These are phyloP conservation scores for Metschnikowia cubensis DNA, from an alignment of 805 yeast species.

Conservation along the genomic window DNA sequence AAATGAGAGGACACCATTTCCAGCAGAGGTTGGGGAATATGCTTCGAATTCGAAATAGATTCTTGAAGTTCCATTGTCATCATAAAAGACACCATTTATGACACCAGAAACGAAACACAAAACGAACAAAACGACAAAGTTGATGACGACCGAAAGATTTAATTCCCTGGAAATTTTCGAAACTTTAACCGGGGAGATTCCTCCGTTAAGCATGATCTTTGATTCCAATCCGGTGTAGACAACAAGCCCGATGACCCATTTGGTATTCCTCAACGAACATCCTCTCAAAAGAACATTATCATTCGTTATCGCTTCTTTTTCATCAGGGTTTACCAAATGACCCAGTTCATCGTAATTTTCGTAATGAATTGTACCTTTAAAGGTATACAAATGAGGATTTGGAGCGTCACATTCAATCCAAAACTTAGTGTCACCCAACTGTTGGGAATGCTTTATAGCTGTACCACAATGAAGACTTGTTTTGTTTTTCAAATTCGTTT, in stretches of 20 bases:
- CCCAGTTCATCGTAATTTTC: slow-evolving; percentile 34
- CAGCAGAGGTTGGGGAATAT: slow-evolving; percentile 54
- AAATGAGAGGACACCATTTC: slow-evolving; percentile 65
- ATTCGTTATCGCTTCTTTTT: slow-evolving; percentile 54
- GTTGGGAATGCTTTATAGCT: slow-evolving; percentile 51
- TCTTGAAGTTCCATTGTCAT: slow-evolving; percentile 42
- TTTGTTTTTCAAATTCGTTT: slow-evolving; percentile 48
- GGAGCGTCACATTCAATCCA: slow-evolving; percentile 72
- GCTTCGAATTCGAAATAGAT: slow-evolving; percentile 59
- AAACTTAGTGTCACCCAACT: slow-evolving; percentile 54
- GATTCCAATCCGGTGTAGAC: slow-evolving; percentile 76
- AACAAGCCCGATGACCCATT: slow-evolving; percentile 71
- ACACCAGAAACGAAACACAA: slow-evolving; percentile 68
- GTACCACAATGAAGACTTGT: slow-evolving; percentile 52
- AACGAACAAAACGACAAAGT: slow-evolving; percentile 57
- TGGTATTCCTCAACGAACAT: slow-evolving; percentile 66
- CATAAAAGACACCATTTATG: slow-evolving; percentile 62
- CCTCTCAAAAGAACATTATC: slow-evolving; percentile 71
- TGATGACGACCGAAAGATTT: slow-evolving; percentile 61
- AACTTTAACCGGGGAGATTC: slow-evolving; percentile 70
- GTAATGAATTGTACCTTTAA: slow-evolving; percentile 63
- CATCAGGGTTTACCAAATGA: slow-evolving; percentile 31
- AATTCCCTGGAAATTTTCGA: slow-evolving; percentile 63
- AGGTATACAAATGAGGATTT: slow-evolving; percentile 58
- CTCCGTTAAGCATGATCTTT: slow-evolving; percentile 74